These are phyloP conservation scores for Pythium sp. DNA, from an alignment of 352 stramenopile genomes.

Conservation along the genomic window DNA sequence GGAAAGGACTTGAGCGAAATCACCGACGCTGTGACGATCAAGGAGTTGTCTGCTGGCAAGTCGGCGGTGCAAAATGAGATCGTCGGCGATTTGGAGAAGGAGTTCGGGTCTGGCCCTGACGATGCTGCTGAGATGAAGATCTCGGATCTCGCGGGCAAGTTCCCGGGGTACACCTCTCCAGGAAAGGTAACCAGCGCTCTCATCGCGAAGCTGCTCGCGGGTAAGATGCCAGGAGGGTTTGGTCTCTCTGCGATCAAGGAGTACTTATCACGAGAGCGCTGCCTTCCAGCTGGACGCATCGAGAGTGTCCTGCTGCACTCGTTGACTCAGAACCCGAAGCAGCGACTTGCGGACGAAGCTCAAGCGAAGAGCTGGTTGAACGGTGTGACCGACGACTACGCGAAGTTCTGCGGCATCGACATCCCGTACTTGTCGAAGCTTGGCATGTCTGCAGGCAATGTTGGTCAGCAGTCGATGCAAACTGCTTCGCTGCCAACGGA, in stretches of 20 bases:
- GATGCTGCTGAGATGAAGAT: conserved; percentile 80
- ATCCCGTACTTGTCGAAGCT: conserved; percentile 54
- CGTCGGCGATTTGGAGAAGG: conserved; percentile 79
- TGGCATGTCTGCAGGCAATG: conserved; percentile 21
- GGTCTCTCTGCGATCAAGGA: conserved; percentile 69
- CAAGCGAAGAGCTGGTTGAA: conserved; percentile 82
- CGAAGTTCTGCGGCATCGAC: conserved; percentile 46
- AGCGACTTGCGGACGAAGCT: conserved; percentile 56
- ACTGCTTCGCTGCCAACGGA: conserved; percentile 29
- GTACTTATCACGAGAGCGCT: conserved; percentile 69
- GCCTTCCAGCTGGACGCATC: conserved; percentile 62
- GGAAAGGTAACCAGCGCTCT: conserved; percentile 74
- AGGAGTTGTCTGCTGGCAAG: conserved; percentile 77
- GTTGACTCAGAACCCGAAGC: conserved; percentile 66
- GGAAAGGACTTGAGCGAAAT: conserved; percentile 71
- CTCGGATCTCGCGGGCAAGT: conserved; percentile 62
- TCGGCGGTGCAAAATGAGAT: conserved; percentile 89
- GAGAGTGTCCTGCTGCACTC: conserved; percentile 80
- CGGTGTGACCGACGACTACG: conserved; percentile 74
- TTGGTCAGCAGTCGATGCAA: conserved; percentile 1
- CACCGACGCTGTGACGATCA: conserved; percentile 61
- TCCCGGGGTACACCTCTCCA: conserved; percentile 60
- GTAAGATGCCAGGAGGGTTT: conserved; percentile 85
- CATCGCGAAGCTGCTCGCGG: conserved; percentile 76
- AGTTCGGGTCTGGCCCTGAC: conserved; percentile 79